Conservation (phyloP, 495 filamentous ascomycete species). For the Hyaloscypha variabilis region DNA sequence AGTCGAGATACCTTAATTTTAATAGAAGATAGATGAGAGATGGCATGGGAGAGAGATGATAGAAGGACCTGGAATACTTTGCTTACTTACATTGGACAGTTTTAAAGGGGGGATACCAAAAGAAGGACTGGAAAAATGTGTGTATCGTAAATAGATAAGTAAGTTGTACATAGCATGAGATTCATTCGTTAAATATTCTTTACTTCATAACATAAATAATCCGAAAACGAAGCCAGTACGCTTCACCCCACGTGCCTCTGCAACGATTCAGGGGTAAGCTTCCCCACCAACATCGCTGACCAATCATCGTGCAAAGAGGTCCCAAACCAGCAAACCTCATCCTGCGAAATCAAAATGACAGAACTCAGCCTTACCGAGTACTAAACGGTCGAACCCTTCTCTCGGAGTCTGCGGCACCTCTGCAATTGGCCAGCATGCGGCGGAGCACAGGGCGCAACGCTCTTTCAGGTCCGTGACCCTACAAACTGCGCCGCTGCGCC, state of each 20-base stretch:
- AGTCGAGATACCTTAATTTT: slow-evolving; percentile 68
- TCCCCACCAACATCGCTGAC: not conserved
- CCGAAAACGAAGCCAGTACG: no score
- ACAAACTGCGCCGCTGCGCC: no score
- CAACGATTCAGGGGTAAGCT: not conserved
- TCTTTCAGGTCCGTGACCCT: no score
- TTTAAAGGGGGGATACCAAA: not conserved
- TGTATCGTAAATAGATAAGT: not conserved
- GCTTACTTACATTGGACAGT: not conserved
- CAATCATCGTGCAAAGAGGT: not conserved
- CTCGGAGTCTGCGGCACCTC: no score
- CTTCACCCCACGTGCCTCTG: no score
- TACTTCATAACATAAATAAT: no score
- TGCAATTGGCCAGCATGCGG: no score
- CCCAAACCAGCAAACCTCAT: no score
- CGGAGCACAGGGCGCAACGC: no score
- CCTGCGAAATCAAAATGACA: not conserved
- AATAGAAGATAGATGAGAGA: slow-evolving; percentile 52
- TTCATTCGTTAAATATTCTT: no score
- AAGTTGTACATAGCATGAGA: not conserved
- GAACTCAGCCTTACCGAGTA: not conserved
- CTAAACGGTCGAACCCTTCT: not conserved
- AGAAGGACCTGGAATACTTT: not conserved
- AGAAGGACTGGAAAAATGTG: not conserved
- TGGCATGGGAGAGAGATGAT: not conserved